These are phyloP conservation scores for Bipolaris oryzae DNA, from an alignment of 2,329 filamentous ascomycete species.

Conservation along the genomic window DNA sequence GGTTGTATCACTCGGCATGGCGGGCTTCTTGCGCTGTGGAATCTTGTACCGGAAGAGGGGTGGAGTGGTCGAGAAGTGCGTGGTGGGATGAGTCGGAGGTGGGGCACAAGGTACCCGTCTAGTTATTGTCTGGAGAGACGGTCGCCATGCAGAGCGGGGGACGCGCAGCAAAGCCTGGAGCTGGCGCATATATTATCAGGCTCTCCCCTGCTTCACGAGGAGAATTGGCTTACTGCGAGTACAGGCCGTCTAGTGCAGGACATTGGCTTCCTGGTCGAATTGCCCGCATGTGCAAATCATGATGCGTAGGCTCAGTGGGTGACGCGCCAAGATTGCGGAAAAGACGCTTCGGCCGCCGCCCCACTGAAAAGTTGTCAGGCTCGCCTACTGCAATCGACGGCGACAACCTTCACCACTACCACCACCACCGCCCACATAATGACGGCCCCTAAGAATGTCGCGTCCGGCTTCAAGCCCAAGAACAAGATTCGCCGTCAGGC, in stretches of 20 bases:
- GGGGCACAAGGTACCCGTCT: constrained; percentile 40
- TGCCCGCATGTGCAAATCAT: constrained; percentile 1
- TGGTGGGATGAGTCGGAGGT: constrained; percentile 40
- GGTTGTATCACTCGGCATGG: constrained; percentile 49
- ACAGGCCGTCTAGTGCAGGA: constrained; percentile 12
- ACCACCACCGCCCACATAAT: constrained; percentile 41
- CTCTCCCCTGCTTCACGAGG: constrained; percentile 31
- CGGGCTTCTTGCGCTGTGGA: constrained; percentile 38
- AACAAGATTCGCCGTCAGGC: constrained; percentile 83
- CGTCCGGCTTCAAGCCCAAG: constrained; percentile 61
- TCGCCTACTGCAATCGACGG: neutral
- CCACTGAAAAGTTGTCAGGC: constrained; percentile 25
- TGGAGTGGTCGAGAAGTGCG: constrained; percentile 44
- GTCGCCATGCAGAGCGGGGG: constrained; percentile 37
- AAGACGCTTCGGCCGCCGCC: constrained; percentile 10
- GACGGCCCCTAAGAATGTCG: constrained; percentile 57
- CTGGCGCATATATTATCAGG: constrained; percentile 43
- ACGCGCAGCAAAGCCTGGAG: constrained; percentile 49
- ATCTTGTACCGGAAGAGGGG: constrained; percentile 35
- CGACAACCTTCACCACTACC: neutral
- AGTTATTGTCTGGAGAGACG: constrained; percentile 28
- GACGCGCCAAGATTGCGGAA: constrained; percentile 17
- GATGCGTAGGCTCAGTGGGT: neutral
- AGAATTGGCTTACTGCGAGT: constrained; percentile 13
- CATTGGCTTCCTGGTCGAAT: constrained; percentile 14